Evolutionary conservation across 2,329 filamentous ascomycete species (phyloP).

Genomic region (Dactylellina cionopaga): DNA sequence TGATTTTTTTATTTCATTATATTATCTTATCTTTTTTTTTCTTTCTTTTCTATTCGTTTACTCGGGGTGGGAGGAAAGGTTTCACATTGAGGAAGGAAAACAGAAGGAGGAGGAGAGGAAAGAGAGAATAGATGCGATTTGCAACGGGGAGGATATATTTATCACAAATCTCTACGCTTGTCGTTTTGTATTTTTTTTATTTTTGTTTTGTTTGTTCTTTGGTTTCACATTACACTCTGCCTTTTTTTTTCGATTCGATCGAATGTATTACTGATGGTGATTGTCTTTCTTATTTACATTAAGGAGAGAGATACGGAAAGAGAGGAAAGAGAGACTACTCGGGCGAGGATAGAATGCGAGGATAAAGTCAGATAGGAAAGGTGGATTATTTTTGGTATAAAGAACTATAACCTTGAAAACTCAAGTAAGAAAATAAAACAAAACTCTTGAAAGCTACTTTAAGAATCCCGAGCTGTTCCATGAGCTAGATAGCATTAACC

Average conservation of each 20-base stretch:
- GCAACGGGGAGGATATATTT: neutral
- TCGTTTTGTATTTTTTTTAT: slow-evolving; percentile 31
- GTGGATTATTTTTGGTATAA: too few species aligned
- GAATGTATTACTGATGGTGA: slow-evolving; percentile 55
- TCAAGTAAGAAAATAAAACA: too few species aligned
- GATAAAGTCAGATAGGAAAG: too few species aligned
- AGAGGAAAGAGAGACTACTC: neutral
- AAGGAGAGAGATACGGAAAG: neutral
- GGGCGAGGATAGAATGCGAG: neutral
- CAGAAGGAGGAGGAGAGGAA: slow-evolving; percentile 53
- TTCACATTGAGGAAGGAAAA: neutral
- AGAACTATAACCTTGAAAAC: too few species aligned
- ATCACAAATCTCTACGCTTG: neutral
- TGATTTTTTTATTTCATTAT: slow-evolving; percentile 5
- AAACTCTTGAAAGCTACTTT: too few species aligned
- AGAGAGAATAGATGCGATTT: slow-evolving; percentile 17
- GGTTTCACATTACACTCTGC: slow-evolving; percentile 34
- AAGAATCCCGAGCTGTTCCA: too few species aligned
- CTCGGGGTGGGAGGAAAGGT: neutral
- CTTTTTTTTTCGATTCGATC: slow-evolving; percentile 31
- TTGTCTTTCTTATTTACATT: slow-evolving; percentile 20
- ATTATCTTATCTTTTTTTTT: neutral
- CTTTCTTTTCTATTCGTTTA: neutral
- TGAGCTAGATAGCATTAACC: too few species aligned
- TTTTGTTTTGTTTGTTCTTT: slow-evolving; percentile 16